phyloP scores from a whole-genome alignment of 768 basidiomycete species.

The Panus rudis region DNA sequence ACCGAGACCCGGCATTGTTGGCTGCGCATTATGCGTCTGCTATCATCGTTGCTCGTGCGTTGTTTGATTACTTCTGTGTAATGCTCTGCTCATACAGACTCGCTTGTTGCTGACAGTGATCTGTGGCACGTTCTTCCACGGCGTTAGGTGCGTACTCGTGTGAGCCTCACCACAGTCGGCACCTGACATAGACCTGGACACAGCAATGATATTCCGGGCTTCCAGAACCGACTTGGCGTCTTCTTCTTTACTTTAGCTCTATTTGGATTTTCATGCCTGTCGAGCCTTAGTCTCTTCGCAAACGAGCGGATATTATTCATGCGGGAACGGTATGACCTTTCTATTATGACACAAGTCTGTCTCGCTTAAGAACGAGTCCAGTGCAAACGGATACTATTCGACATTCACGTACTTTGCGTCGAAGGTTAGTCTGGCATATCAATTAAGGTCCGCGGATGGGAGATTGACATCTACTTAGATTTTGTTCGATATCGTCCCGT shows the following conservation, averaged over 20 bases:
- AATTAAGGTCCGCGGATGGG: background rate
- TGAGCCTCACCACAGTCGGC: background rate
- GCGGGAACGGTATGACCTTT: slow-evolving; percentile 74
- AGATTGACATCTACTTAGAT: slow-evolving; percentile 38
- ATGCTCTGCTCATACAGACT: slow-evolving; percentile 6
- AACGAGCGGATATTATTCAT: slow-evolving; percentile 96
- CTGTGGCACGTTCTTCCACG: slow-evolving; percentile 90
- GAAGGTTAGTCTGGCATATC: slow-evolving; percentile 44
- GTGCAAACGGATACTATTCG: slow-evolving; percentile 96
- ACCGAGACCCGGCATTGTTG: slow-evolving; percentile 89
- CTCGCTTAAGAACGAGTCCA: slow-evolving; percentile 23
- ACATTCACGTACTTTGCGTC: slow-evolving; percentile 95
- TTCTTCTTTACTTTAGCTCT: slow-evolving; percentile 98
- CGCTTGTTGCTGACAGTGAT: slow-evolving; percentile 45
- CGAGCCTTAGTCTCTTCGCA: slow-evolving; percentile 89
- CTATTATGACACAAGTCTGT: background rate
- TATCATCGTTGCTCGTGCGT: slow-evolving; percentile 76
- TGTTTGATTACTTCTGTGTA: slow-evolving; percentile 1
- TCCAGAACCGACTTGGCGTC: slow-evolving; percentile 91
- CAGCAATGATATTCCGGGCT: slow-evolving; percentile 90
- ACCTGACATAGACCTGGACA: background rate
- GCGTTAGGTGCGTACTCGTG: slow-evolving; percentile 55
- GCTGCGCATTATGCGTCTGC: slow-evolving; percentile 86
- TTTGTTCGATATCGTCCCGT: slow-evolving; percentile 92
- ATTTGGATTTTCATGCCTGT: slow-evolving; percentile 95